A percentile compares a stretch with the other conserved stretches of the same genome.
Conservation (phyloP, 2,329 filamentous ascomycete species). For the Ceratocystiopsis brevicomis region DNA sequence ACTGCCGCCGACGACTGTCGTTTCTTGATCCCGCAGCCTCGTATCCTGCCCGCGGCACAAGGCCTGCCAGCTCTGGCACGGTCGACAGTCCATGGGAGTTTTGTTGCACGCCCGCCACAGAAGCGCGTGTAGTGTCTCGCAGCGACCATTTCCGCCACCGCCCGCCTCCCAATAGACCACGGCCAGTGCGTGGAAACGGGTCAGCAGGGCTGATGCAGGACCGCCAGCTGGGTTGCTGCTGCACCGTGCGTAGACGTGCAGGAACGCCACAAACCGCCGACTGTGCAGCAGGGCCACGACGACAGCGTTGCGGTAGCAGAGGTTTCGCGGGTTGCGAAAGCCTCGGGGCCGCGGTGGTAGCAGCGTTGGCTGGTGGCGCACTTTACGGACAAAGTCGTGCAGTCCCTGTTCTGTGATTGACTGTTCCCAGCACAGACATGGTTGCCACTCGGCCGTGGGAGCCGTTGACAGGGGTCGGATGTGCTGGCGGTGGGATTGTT, state of each 20-base stretch:
- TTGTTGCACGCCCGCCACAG: slow-evolving; percentile 6
- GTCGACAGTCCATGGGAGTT: no score
- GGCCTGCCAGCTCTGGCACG: no score
- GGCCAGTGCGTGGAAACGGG: slow-evolving; percentile 6
- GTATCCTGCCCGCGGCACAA: background rate
- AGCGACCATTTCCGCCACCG: background rate
- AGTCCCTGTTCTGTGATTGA: no score
- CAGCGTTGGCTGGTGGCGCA: slow-evolving; percentile 3
- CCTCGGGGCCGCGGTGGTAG: slow-evolving; percentile 3
- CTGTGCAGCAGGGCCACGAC: slow-evolving; percentile 7
- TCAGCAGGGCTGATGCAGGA: slow-evolving; percentile 4
- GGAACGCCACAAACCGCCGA: slow-evolving; percentile 4
- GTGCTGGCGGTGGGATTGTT: no score
- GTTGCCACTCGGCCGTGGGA: no score
- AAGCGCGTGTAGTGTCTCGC: slow-evolving; percentile 1
- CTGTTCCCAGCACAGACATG: no score
- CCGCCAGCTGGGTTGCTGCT: background rate
- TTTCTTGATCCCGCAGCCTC: background rate
- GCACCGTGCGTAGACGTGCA: slow-evolving; percentile 2
- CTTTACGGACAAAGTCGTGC: background rate
- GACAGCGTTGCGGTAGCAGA: slow-evolving; percentile 10
- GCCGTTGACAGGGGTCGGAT: no score
- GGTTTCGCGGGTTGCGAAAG: slow-evolving; percentile 2
- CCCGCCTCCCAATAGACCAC: slow-evolving; percentile 5
- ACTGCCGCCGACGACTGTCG: no score